Conservation (phyloP, 1,284 basidiomycete species). For the Rhodotorula sp. region DNA sequence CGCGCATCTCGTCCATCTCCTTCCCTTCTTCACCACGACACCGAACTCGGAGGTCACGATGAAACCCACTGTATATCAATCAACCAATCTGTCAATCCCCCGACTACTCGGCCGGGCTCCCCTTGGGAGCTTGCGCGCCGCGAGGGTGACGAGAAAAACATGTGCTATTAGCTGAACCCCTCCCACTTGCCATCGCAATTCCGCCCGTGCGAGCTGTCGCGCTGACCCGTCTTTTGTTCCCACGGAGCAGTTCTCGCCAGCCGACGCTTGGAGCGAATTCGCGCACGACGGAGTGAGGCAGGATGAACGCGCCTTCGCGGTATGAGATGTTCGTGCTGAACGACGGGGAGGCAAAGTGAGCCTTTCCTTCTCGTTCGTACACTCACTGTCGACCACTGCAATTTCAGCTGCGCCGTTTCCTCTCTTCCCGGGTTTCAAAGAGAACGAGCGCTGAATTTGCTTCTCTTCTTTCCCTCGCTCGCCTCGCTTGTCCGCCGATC, state of each 20-base stretch:
- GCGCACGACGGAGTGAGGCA: not conserved
- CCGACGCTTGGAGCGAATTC: slow-evolving; percentile 26
- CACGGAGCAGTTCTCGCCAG: not conserved
- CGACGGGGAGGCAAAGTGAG: slow-evolving; percentile 88
- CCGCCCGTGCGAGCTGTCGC: not conserved
- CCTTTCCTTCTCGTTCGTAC: slow-evolving; percentile 34
- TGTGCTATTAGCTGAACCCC: slow-evolving; percentile 44
- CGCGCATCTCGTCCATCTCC: not conserved
- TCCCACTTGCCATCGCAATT: not conserved
- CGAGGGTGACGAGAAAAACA: slow-evolving; percentile 38
- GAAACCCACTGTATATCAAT: slow-evolving; percentile 33
- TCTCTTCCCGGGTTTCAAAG: not conserved
- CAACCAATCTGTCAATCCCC: slow-evolving; percentile 59
- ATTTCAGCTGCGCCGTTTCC: not conserved
- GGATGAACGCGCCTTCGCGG: slow-evolving; percentile 89
- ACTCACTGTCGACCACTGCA: not conserved
- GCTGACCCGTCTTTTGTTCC: not conserved
- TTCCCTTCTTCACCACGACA: not conserved
- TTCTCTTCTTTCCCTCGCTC: too few relatives aligned
- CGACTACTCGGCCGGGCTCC: slow-evolving; percentile 45
- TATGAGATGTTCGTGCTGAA: slow-evolving; percentile 88
- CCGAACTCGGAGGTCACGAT: slow-evolving; percentile 16
- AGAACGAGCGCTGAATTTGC: slow-evolving; percentile 1
- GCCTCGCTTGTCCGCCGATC: not conserved
- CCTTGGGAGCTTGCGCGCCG: not conserved